phyloP scores from a whole-genome alignment of 768 basidiomycete genomes.

The Leccinellum rugosiceps region DNA sequence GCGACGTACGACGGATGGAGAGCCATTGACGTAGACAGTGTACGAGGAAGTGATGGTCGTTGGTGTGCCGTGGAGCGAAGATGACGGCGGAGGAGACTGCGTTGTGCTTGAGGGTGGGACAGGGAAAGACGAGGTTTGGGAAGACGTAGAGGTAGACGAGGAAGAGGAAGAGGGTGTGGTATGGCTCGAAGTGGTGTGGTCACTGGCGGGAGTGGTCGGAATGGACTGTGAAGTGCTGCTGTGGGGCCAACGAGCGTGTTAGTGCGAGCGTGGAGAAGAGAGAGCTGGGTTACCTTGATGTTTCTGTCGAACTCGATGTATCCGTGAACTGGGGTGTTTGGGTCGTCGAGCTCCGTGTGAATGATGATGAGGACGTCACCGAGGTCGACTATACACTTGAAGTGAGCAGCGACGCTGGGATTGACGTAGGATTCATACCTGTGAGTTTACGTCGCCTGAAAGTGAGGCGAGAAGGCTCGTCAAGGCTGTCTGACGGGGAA shows the following conservation, averaged over 20 bases:
- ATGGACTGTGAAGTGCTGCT: slow-evolving; percentile 5
- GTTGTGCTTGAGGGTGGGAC: not conserved
- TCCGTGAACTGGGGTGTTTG: not conserved
- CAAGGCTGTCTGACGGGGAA: not conserved
- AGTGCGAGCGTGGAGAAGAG: not conserved
- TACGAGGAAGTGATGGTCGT: slow-evolving; percentile 22
- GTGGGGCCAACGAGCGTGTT: not conserved
- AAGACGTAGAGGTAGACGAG: not conserved
- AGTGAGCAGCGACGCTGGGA: not conserved
- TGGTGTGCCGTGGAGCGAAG: slow-evolving; percentile 1
- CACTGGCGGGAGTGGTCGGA: slow-evolving; percentile 3
- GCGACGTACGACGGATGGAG: slow-evolving; percentile 17
- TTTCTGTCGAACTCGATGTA: not conserved
- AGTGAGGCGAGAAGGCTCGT: no score
- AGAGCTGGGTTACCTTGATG: slow-evolving; percentile 10
- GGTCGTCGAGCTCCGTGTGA: not conserved
- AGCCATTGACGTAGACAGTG: slow-evolving; percentile 16
- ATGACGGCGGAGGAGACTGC: not conserved
- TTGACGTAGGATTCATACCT: not conserved
- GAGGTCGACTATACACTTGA: not conserved
- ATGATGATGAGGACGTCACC: not conserved
- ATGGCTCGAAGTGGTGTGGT: not conserved
- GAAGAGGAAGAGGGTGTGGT: not conserved
- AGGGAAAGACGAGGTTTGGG: not conserved
- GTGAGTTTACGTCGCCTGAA: not conserved